Conservation (phyloP, 75 land plant species). For the Sequoia sempervirens region DNA sequence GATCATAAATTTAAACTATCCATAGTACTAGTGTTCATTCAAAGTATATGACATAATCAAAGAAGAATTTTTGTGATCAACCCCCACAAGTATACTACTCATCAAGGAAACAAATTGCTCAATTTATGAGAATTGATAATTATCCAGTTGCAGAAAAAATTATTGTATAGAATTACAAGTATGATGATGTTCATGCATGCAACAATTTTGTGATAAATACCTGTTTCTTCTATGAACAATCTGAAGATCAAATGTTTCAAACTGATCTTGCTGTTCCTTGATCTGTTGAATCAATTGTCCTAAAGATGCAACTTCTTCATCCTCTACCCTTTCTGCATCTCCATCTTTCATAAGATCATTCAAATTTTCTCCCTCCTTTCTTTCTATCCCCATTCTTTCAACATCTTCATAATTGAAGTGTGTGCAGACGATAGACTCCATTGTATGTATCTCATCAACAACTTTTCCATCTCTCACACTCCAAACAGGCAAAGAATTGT, state of each 20-base stretch:
- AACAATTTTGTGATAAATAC: conserved; percentile 16
- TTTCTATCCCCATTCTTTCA: conserved; percentile 31
- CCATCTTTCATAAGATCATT: conserved; percentile 52
- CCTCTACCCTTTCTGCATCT: conserved; percentile 52
- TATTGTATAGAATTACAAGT: neutral
- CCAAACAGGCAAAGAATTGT: conserved; percentile 61
- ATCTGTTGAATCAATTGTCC: conserved; percentile 88
- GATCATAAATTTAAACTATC: neutral
- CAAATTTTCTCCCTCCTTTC: conserved; percentile 19
- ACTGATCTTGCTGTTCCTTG: conserved; percentile 84
- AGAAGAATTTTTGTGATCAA: neutral
- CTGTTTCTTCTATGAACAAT: conserved; percentile 94
- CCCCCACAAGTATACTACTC: neutral
- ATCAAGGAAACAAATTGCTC: neutral
- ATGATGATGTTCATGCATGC: neutral
- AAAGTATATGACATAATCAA: neutral
- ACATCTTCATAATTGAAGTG: conserved; percentile 43
- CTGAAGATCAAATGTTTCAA: conserved; percentile 85
- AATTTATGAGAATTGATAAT: neutral
- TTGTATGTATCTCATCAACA: conserved; percentile 30
- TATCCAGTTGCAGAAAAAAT: neutral
- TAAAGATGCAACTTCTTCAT: conserved; percentile 83
- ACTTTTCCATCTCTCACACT: conserved; percentile 50
- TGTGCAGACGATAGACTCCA: conserved; percentile 49
- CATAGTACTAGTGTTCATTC: neutral